These are phyloP conservation scores for Naumovozyma baii DNA, from an alignment of 805 yeast genomes.

Conservation along the genomic window DNA sequence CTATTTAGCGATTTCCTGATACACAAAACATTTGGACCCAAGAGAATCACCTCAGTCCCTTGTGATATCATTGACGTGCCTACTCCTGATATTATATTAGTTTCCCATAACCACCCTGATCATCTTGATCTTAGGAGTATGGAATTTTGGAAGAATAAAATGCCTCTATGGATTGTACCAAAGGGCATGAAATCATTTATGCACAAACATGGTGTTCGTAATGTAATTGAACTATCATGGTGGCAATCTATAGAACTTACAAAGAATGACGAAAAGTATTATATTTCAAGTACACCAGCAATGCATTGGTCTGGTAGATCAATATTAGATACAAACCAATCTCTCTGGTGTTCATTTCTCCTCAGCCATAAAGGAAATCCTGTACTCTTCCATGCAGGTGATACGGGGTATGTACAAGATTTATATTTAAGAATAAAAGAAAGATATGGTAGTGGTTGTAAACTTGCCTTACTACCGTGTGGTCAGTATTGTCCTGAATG, in stretches of 20 bases:
- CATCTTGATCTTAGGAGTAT: slow-evolving; percentile 68
- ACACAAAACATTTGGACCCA: slow-evolving; percentile 62
- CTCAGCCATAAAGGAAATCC: slow-evolving; percentile 59
- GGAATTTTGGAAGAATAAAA: slow-evolving; percentile 23
- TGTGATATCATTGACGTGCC: slow-evolving; percentile 55
- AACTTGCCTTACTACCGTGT: slow-evolving; percentile 72
- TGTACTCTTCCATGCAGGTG: slow-evolving; percentile 84
- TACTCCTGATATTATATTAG: slow-evolving; percentile 60
- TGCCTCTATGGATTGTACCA: slow-evolving; percentile 78
- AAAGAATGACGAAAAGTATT: slow-evolving; percentile 44
- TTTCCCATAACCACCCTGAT: slow-evolving; percentile 93
- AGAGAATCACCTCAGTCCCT: slow-evolving; percentile 73
- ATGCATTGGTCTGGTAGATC: slow-evolving; percentile 95
- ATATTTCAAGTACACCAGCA: slow-evolving; percentile 83
- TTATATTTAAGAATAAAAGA: slow-evolving; percentile 58
- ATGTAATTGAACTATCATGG: slow-evolving; percentile 79
- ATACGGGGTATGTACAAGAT: slow-evolving; percentile 79
- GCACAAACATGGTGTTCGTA: slow-evolving; percentile 47
- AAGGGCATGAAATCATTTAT: slow-evolving; percentile 58
- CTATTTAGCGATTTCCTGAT: slow-evolving; percentile 59
- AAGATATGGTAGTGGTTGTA: slow-evolving; percentile 49
- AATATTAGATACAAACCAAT: slow-evolving; percentile 66
- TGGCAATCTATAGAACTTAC: slow-evolving; percentile 60
- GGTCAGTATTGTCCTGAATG: slow-evolving; percentile 94
- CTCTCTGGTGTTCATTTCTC: slow-evolving; percentile 86